phyloP scores from a whole-genome alignment of 345 rosid genomes.

The Excoecaria cochinchinensis region DNA sequence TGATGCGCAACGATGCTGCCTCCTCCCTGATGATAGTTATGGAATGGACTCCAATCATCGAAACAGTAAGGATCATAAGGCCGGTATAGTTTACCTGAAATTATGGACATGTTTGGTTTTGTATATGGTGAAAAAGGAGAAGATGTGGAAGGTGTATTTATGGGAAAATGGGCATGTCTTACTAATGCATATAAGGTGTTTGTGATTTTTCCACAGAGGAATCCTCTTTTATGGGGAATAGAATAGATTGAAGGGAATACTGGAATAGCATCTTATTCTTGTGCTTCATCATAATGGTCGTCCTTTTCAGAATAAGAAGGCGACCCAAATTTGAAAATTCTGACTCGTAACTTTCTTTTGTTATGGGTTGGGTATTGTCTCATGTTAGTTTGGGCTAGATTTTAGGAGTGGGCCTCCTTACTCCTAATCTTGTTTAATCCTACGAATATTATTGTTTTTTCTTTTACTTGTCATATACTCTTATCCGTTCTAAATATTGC shows the following conservation, averaged over 20 bases:
- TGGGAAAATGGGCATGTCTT: neutral
- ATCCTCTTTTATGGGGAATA: neutral
- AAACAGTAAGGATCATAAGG: neutral
- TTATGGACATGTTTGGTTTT: constrained; percentile 16
- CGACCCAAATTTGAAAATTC: too few relatives aligned
- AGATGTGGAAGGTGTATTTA: neutral
- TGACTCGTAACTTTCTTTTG: too few relatives aligned
- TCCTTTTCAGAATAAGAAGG: neutral
- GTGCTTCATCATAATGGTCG: neutral
- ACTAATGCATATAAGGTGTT: neutral
- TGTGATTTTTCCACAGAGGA: neutral
- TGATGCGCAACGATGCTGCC: neutral
- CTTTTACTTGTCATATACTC: too few relatives aligned
- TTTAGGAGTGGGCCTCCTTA: too few relatives aligned
- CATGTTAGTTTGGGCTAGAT: too few relatives aligned
- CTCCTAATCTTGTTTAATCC: too few relatives aligned
- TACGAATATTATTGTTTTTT: too few relatives aligned
- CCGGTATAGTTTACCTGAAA: neutral
- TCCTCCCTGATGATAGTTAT: neutral
- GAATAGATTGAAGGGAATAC: neutral
- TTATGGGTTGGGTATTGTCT: too few relatives aligned
- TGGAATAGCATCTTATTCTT: neutral
- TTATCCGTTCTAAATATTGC: too few relatives aligned
- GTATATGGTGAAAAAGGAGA: neutral
- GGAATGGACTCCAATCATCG: constrained; percentile 13